Conservation (phyloP, 2,329 filamentous ascomycete genomes). For the Phoma herbarum region DNA sequence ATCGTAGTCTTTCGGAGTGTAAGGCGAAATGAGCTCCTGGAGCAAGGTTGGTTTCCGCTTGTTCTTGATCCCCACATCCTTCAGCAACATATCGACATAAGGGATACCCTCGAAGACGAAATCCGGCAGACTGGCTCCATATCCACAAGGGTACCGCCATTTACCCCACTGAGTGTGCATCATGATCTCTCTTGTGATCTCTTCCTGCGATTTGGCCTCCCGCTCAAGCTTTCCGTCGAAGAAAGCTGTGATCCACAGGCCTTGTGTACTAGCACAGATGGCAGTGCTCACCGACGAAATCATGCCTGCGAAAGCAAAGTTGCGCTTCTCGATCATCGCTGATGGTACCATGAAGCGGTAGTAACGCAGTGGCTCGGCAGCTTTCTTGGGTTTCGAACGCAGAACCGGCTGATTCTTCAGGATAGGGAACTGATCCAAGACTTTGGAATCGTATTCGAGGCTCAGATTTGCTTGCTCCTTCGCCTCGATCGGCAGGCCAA, state of each 20-base stretch:
- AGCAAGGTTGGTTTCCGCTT: slow-evolving; percentile 19
- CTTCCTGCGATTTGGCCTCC: slow-evolving; percentile 25
- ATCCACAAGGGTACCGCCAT: slow-evolving; percentile 66
- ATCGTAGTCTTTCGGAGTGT: slow-evolving; percentile 35
- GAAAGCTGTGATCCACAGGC: slow-evolving; percentile 66
- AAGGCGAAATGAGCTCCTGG: slow-evolving; percentile 30
- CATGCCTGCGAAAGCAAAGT: slow-evolving; percentile 35
- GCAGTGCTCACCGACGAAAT: slow-evolving; percentile 50
- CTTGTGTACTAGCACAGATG: slow-evolving; percentile 51
- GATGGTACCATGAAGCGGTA: slow-evolving; percentile 56
- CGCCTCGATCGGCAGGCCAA: slow-evolving; percentile 16
- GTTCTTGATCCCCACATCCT: slow-evolving; percentile 16
- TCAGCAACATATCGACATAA: slow-evolving; percentile 70
- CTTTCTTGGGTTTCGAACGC: slow-evolving; percentile 18
- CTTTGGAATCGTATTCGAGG: slow-evolving; percentile 62
- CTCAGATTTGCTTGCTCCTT: slow-evolving; percentile 58
- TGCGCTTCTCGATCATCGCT: slow-evolving; percentile 15
- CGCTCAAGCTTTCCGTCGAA: slow-evolving; percentile 61
- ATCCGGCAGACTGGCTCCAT: slow-evolving; percentile 69
- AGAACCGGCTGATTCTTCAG: slow-evolving; percentile 59
- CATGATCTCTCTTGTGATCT: slow-evolving; percentile 58
- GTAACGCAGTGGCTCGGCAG: slow-evolving; percentile 44
- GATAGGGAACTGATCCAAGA: slow-evolving; percentile 62
- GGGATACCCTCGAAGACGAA: slow-evolving; percentile 80
- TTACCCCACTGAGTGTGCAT: slow-evolving; percentile 66